Percentiles rank a stretch among this genome's conserved stretches.
These are phyloP conservation scores for Cryoendolithus antarcticus DNA, from an alignment of 2,329 filamentous ascomycete genomes.

Conservation along the genomic window DNA sequence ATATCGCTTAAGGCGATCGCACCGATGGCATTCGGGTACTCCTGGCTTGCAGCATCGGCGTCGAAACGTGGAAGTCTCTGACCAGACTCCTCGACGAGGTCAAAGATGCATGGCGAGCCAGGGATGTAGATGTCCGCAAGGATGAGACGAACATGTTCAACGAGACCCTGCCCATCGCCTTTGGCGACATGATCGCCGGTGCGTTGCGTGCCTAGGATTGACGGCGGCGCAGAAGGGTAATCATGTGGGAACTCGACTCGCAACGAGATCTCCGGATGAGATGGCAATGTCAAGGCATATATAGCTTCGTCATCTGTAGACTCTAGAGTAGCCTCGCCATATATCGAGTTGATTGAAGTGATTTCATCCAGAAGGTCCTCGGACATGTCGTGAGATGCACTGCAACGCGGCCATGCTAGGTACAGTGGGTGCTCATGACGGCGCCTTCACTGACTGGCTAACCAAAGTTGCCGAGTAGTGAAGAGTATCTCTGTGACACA, in stretches of 20 bases:
- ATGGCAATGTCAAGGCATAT: slow-evolving; percentile 57
- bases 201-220: slow-evolving; percentile 65
- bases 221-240: slow-evolving; percentile 66
- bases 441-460: too few relatives aligned
- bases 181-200: slow-evolving; percentile 53
- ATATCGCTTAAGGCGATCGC: too few relatives aligned
- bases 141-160: slow-evolving; percentile 56
- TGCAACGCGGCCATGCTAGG: too few relatives aligned
- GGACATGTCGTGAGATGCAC: slow-evolving; percentile 13
- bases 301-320: slow-evolving; percentile 15
- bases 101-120: slow-evolving; percentile 76
- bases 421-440: too few relatives aligned
- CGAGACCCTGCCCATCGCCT: slow-evolving; percentile 59
- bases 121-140: slow-evolving; percentile 56
- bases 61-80: slow-evolving; percentile 23
- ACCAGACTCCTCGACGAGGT: slow-evolving; percentile 57
- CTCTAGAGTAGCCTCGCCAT: slow-evolving; percentile 52
- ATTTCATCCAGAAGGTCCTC: slow-evolving; percentile 56
- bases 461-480: too few relatives aligned
- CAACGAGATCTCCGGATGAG: slow-evolving; percentile 41
- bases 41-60: slow-evolving; percentile 7
- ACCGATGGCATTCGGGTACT: slow-evolving; percentile 2
- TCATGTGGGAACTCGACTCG: slow-evolving; percentile 54
- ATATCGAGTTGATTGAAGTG: slow-evolving; percentile 75
- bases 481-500: too few relatives aligned